Conservation (phyloP, 768 basidiomycete species). For the Phylloporus scabripes region DNA sequence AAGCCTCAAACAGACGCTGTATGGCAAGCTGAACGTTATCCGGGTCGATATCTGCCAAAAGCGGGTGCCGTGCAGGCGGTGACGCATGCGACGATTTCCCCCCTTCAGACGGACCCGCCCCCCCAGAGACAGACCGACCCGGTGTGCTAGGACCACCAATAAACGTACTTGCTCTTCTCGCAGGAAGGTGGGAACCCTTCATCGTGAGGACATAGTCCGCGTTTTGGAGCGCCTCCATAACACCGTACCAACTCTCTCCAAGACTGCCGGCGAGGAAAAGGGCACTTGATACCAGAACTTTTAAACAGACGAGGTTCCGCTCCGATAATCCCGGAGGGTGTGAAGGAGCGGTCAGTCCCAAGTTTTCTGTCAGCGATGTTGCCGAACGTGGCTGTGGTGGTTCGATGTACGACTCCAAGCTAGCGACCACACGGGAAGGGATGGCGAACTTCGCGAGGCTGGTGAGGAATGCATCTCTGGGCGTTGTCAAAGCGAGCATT, state of each 20-base stretch:
- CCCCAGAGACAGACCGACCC: conserved; percentile 37
- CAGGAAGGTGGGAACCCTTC: conserved; percentile 41
- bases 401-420: conserved; percentile 58
- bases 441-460: conserved; percentile 88
- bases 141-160: conserved; percentile 31
- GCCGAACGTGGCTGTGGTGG: conserved; percentile 57
- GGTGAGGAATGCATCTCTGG: conserved; percentile 89
- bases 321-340: conserved; percentile 77
- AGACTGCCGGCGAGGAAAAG: conserved; percentile 80
- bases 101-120: conserved; percentile 11
- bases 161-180: conserved; percentile 30
- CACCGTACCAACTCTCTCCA: conserved; percentile 87
- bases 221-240: conserved; percentile 89
- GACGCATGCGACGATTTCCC: conserved; percentile 16
- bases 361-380: conserved; percentile 55
- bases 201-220: conserved; percentile 85
- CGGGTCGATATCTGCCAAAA: conserved; percentile 67
- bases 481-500: conserved; percentile 79
- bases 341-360: conserved; percentile 49
- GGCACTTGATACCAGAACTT: conserved; percentile 71
- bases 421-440: conserved; percentile 84
- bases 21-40: conserved; percentile 71
- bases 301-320: conserved; percentile 86
- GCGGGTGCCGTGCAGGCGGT: conserved; percentile 44
- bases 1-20: conserved; percentile 80